Conservation (phyloP, 805 yeast genomes). For the Candida tibetensis region DNA sequence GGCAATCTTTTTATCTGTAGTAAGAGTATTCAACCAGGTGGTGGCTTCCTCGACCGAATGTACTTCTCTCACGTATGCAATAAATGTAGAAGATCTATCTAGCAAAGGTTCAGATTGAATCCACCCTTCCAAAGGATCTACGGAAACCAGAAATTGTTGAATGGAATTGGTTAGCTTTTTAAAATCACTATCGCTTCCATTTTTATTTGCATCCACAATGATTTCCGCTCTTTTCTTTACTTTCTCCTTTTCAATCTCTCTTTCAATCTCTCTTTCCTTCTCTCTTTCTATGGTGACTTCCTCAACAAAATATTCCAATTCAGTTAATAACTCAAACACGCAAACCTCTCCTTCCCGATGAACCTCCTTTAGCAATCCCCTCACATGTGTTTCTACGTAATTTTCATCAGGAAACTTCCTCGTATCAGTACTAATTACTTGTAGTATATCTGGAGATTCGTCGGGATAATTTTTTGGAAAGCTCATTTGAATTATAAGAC, state of each 20-base stretch:
- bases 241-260: neutral
- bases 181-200: conserved; percentile 1
- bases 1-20: conserved; percentile 62
- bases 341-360: conserved; percentile 67
- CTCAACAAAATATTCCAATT: conserved; percentile 51
- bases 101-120: conserved; percentile 66
- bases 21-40: conserved; percentile 47
- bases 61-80: conserved; percentile 69
- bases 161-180: neutral
- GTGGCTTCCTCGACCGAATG: conserved; percentile 66
- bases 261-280: conserved; percentile 6
- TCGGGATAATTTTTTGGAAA: conserved; percentile 73
- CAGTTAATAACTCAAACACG: conserved; percentile 73
- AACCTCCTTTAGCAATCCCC: conserved; percentile 40
- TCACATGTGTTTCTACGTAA: conserved; percentile 47
- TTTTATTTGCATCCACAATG: conserved; percentile 2
- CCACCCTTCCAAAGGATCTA: conserved; percentile 72
- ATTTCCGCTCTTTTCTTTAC: neutral
- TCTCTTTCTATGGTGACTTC: conserved; percentile 29
- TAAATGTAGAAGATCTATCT: conserved; percentile 83
- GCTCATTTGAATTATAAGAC: conserved; percentile 59
- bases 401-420: conserved; percentile 38
- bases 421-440: conserved; percentile 41
- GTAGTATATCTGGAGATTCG: conserved; percentile 60
- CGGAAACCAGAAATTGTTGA: neutral